These are phyloP conservation scores for Sonneratia alba DNA, from an alignment of 345 rosid species.

Conservation along the genomic window DNA sequence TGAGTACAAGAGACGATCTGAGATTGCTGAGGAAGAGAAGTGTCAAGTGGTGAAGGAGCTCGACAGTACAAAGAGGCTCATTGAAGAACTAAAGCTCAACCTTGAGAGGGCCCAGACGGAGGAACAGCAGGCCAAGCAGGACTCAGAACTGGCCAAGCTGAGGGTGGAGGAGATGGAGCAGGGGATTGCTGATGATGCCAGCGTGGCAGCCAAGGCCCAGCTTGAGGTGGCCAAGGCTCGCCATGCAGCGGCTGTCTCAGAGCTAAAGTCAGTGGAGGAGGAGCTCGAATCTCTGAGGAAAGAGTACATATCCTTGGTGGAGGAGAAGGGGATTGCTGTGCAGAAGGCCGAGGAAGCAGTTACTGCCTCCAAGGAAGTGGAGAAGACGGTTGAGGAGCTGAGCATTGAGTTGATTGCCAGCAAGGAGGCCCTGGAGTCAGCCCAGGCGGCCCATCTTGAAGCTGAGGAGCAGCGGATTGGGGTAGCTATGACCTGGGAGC, in stretches of 20 bases:
- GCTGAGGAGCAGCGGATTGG: conserved; percentile 88
- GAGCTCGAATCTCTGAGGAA: conserved; percentile 44
- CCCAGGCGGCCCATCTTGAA: conserved; percentile 87
- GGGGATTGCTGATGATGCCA: conserved; percentile 78
- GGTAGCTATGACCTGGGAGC: conserved; percentile 73
- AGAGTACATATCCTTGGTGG: conserved; percentile 49
- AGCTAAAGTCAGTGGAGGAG: conserved; percentile 56
- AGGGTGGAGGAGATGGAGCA: conserved; percentile 91
- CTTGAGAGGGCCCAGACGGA: conserved; percentile 86
- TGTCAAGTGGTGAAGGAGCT: conserved; percentile 50
- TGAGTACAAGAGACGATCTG: conserved; percentile 42
- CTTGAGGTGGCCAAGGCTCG: conserved; percentile 88
- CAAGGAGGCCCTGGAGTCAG: conserved; percentile 72
- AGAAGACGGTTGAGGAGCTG: conserved; percentile 78
- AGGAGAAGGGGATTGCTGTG: conserved; percentile 48
- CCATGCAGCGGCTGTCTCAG: conserved; percentile 60
- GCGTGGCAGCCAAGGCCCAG: conserved; percentile 92
- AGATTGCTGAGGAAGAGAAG: conserved; percentile 56
- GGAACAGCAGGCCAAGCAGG: conserved; percentile 86
- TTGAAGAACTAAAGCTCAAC: conserved; percentile 75
- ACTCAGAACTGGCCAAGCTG: conserved; percentile 78
- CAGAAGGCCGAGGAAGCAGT: conserved; percentile 66
- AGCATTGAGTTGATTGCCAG: conserved; percentile 75
- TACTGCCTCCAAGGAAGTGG: conserved; percentile 66
- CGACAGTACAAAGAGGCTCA: conserved; percentile 66